Base-by-base conservation (phyloP, 129 eudicot species). In the Centella asiatica region DNA sequence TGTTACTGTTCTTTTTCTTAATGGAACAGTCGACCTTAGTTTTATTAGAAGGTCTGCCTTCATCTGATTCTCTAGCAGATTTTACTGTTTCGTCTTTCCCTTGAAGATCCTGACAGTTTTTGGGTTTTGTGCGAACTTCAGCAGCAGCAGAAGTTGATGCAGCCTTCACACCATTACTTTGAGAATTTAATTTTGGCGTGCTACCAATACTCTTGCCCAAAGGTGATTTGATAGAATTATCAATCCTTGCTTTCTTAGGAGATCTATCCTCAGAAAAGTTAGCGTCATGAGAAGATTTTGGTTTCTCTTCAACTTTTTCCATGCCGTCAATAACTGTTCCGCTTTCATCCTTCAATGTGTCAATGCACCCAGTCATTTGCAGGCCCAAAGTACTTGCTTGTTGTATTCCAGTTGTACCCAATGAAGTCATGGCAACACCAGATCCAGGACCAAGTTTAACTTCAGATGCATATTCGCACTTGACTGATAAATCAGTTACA, bases 201-300 rank as follows among this genome's bases (percentile, higher is more conserved):
- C 46, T 22, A 34, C 55, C 67, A 19, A 29, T 33, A 19, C 48
- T 55, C 18, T 69, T 59, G 24, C 40, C 76, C 57, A 27, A 64
- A 14, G 42, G 19, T 32, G 63, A 31, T 48, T 40, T 36, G 44
- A 63, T 54, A 50, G 72, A 26, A 51, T 51, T 60, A 55, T 55
- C 80, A 59, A 27, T 49, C 70, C 36, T 71, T 32, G 64, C 63
- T 66, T 74, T 81, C 78, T 76, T 79, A 57, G 74, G 44, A 33
- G 78, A 72, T 47, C 64, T 60, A 37, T 74, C 87, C 4, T 68
- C 75, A 47, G 39, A 55, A 56, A 42, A 44, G 26, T 72, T 44
- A 62, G 71, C 18, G 20, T 46, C 67, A 24, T 50, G 23, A 26
- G 68, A 74, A 69, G 47, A 45, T 57, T 72, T 69, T 5, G 29